Base-by-base conservation (phyloP, 1,139 yeast genomes). In the Hansenula lynferdii region DNA sequence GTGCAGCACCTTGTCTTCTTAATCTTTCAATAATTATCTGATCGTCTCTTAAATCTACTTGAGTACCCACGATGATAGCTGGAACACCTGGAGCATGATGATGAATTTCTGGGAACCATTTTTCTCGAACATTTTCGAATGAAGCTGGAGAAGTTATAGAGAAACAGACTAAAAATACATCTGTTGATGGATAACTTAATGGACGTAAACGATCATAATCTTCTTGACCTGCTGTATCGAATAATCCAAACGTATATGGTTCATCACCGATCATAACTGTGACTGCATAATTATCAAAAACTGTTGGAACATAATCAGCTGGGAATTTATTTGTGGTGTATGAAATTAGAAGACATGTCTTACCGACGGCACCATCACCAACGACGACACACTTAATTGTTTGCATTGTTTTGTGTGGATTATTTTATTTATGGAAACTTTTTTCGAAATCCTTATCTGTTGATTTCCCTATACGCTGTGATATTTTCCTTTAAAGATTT, bases 41-140 rank as follows among this genome's bases (percentile, higher is more conserved):
- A 61, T 92, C 97, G 54, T 85, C 90, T 61, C 98, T 83, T 58
- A 90, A 72, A 71, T 90, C 98, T 43, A 86, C 81, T 67, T 90
- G 97, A 18, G 97, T 90, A 49, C 97, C 97, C 30, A 90, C 97
- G 58, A 90, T 86, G 54, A 90, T 75, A 57, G 96, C 89, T 24
- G 97, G 97, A 35, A 89, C 96, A 44, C 95, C 96, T 17, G 97
- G 97, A 57, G 97, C 92, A 67, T 92, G 97, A 65, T 90, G 97
- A 58, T 86, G 92, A 45, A 92, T 96, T 65, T 92, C 98, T 25
- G 97, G 97, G 68, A 87, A 83, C 98, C 98, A 92, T 65, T 92
- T 92, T 65, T 90, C 97, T 62, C 86, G 85, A 42, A 92, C 97
- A 67, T 92, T 92, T 67, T 92, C 97, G 62, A 90, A 92, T n/a